Percentiles rank a stretch among this genome's conserved stretches.
These are phyloP conservation scores for Venturiaceae sp. DNA, from an alignment of 2,329 filamentous ascomycete species.

Conservation along the genomic window DNA sequence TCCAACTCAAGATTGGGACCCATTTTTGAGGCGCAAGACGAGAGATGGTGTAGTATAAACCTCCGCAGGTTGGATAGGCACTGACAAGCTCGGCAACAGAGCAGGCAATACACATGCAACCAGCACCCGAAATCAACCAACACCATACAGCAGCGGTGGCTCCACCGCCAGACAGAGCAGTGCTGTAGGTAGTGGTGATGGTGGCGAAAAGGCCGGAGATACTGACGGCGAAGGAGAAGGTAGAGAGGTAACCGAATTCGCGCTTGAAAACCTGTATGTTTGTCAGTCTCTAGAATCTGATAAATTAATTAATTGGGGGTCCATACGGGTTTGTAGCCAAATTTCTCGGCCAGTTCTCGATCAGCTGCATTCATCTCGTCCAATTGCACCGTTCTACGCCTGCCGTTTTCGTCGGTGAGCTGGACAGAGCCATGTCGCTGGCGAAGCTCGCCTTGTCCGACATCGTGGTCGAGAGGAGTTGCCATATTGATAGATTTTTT, in stretches of 20 bases:
- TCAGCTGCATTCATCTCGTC: conserved; percentile 18
- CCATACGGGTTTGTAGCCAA: conserved; percentile 21
- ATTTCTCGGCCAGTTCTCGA: conserved; percentile 19
- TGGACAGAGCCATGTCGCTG: conserved; percentile 3
- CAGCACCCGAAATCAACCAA: conserved; percentile 47
- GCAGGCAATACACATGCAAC: conserved; percentile 45
- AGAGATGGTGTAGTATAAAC: conserved; percentile 47
- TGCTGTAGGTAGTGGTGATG: conserved; percentile 45
- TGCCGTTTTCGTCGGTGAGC: conserved; percentile 8
- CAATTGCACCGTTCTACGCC: conserved; percentile 11
- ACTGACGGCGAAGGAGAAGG: conserved; percentile 51
- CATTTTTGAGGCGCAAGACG: conserved; percentile 39
- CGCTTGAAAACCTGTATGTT: conserved; percentile 43
- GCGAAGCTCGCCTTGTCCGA: neutral
- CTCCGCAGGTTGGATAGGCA: conserved; percentile 48
- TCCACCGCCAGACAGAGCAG: conserved; percentile 44
- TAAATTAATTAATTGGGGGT: neutral
- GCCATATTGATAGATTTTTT: neutral
- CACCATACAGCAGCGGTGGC: conserved; percentile 47
- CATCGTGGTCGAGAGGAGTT: neutral
- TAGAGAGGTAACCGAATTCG: conserved; percentile 48
- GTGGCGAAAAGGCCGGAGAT: conserved; percentile 48
- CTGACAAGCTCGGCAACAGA: conserved; percentile 49
- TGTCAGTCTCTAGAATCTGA: neutral
- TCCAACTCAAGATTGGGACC: conserved; percentile 42